phyloP scores from a whole-genome alignment of 306 rosid species.

The Citrullus mucosospermus region DNA sequence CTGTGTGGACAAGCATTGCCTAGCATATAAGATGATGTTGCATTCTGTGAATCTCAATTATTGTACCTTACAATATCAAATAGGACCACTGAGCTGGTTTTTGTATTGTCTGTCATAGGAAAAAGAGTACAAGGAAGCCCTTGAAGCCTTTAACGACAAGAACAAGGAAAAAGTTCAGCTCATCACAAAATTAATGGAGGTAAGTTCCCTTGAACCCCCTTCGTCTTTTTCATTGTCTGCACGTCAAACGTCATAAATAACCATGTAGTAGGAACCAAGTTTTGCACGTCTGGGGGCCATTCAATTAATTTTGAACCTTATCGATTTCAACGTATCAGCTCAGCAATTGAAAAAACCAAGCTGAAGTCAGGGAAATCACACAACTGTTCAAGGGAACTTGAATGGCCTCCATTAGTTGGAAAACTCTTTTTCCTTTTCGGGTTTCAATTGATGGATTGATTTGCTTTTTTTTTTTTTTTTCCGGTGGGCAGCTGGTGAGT shows the following conservation, averaged over 20 bases:
- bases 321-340: background rate
- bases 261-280: background rate
- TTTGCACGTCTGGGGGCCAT: background rate
- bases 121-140: conserved; percentile 85
- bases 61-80: background rate
- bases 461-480: background rate
- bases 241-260: background rate
- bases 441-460: background rate
- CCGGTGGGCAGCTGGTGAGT: conserved; percentile 20
- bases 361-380: background rate
- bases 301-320: background rate
- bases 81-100: conserved; percentile 7
- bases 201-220: conserved; percentile 4
- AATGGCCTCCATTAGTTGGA: background rate
- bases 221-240: background rate
- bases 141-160: conserved; percentile 91
- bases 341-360: background rate
- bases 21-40: background rate
- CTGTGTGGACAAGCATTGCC: conserved; percentile 1
- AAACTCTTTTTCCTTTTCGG: background rate
- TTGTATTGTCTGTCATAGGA: conserved; percentile 36
- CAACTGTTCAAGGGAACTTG: background rate
- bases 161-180: conserved; percentile 87
- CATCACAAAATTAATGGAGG: conserved; percentile 71
- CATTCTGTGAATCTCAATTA: background rate